These are phyloP conservation scores for Trichoderma atrobrunneum DNA, from an alignment of 2,329 filamentous ascomycete genomes.

Conservation along the genomic window DNA sequence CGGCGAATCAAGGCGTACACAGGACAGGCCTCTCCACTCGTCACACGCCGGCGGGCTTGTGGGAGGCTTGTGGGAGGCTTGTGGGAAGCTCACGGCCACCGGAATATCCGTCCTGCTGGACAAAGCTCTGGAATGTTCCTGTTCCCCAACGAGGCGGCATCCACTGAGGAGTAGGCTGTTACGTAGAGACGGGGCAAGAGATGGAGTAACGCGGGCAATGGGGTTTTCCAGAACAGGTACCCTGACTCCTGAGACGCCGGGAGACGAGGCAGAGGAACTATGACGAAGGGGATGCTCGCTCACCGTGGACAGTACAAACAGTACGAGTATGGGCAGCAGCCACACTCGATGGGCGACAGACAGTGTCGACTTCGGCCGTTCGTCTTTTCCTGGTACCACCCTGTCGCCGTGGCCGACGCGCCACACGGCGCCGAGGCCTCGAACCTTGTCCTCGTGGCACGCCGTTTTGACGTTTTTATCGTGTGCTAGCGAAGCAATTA, in stretches of 20 bases:
- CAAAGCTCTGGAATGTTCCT: constrained; percentile 11
- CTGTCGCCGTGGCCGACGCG: constrained; percentile 1
- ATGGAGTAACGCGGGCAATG: constrained; percentile 5
- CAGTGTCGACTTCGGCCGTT: not conserved
- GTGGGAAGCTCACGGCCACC: constrained; percentile 7
- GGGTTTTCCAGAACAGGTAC: constrained; percentile 3
- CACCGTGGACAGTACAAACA: constrained; percentile 9
- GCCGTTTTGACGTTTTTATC: constrained; percentile 8
- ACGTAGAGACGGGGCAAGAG: not conserved
- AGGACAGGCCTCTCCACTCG: constrained; percentile 1
- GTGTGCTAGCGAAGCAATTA: not conserved
- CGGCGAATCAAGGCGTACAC: not conserved
- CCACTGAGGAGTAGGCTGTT: constrained; percentile 11
- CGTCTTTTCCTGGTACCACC: not conserved
- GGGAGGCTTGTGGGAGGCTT: not conserved
- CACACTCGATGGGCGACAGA: constrained; percentile 2
- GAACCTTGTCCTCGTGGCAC: constrained; percentile 16
- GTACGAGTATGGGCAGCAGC: not conserved
- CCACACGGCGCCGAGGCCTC: constrained; percentile 19
- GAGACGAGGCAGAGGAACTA: not conserved
- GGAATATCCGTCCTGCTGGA: constrained; percentile 11
- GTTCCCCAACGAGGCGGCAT: constrained; percentile 6
- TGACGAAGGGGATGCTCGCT: constrained; percentile 1
- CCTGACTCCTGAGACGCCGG: not conserved
- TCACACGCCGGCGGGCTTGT: constrained; percentile 4